Evolutionary conservation across 306 rosid species (phyloP).

Genomic region (Psophocarpus tetragonolobus): DNA sequence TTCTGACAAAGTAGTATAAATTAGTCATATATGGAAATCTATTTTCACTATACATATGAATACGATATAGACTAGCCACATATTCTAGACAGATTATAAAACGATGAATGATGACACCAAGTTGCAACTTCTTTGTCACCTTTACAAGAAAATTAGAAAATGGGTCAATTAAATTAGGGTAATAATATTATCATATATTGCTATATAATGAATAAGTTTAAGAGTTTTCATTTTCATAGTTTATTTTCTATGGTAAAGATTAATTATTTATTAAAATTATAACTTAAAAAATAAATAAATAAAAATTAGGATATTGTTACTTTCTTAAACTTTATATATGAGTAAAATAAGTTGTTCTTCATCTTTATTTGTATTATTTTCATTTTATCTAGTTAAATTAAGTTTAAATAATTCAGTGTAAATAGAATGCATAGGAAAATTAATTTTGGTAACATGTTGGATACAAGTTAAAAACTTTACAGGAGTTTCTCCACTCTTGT

Average conservation of each 20-base stretch:
- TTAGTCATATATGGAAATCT: not conserved
- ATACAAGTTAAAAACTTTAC: no score
- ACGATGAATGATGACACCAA: constrained; percentile 8
- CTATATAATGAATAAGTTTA: no score
- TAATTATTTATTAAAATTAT: no score
- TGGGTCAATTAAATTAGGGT: not conserved
- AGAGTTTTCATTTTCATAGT: no score
- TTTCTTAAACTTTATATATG: no score
- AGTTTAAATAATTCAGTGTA: not conserved
- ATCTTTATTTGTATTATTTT: no score
- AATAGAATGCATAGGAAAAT: not conserved
- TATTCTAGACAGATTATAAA: not conserved
- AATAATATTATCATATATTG: not conserved
- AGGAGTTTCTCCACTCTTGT: no score
- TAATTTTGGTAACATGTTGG: not conserved
- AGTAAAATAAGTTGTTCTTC: no score
- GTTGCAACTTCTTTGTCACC: not conserved
- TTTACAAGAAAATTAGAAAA: not conserved
- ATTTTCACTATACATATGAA: not conserved
- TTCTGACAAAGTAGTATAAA: not conserved
- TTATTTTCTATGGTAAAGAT: no score
- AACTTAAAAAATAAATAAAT: no score
- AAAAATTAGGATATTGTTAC: no score
- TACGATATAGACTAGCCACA: not conserved
- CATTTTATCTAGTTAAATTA: not conserved